Evolutionary conservation across 1,284 basidiomycete species (phyloP).

Genomic region (Cerrena zonata): DNA sequence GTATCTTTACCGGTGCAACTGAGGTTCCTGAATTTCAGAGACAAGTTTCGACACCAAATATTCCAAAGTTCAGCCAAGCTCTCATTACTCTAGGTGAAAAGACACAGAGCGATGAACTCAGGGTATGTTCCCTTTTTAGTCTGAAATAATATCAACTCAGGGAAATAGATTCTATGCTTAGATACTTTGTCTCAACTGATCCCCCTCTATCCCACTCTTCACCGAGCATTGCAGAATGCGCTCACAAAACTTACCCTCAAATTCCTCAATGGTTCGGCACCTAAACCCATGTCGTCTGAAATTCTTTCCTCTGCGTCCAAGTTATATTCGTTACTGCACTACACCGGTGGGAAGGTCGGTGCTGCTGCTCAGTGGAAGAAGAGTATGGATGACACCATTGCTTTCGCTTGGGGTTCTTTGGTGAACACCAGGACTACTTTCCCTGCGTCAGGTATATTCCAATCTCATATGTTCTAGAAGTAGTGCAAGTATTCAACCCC

Average conservation of each 20-base stretch:
- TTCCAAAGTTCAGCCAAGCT: conserved; percentile 61
- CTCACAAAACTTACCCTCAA: conserved; percentile 50
- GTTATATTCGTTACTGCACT: conserved; percentile 57
- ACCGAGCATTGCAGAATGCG: conserved; percentile 45
- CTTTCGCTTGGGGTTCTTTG: conserved; percentile 58
- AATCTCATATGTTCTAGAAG: conserved; percentile 7
- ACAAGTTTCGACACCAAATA: conserved; percentile 63
- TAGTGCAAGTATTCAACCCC: not conserved
- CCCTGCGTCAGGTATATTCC: conserved; percentile 36
- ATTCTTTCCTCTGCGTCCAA: conserved; percentile 47
- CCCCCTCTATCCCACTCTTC: conserved; percentile 58
- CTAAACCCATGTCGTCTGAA: conserved; percentile 33
- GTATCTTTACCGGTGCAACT: conserved; percentile 52
- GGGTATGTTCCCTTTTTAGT: conserved; percentile 31
- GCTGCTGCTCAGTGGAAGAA: conserved; percentile 68
- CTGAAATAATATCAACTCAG: not conserved
- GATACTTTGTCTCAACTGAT: conserved; percentile 52
- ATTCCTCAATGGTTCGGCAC: conserved; percentile 50
- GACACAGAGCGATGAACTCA: conserved; percentile 43
- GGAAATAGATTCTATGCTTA: conserved; percentile 52
- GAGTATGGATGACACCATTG: conserved; percentile 59
- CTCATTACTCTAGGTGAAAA: conserved; percentile 53
- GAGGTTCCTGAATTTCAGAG: conserved; percentile 70
- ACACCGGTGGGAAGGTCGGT: conserved; percentile 72
- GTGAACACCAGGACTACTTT: conserved; percentile 55